These are phyloP conservation scores for Xylariaceae sp. DNA, from an alignment of 2,329 filamentous ascomycete species.

Conservation along the genomic window DNA sequence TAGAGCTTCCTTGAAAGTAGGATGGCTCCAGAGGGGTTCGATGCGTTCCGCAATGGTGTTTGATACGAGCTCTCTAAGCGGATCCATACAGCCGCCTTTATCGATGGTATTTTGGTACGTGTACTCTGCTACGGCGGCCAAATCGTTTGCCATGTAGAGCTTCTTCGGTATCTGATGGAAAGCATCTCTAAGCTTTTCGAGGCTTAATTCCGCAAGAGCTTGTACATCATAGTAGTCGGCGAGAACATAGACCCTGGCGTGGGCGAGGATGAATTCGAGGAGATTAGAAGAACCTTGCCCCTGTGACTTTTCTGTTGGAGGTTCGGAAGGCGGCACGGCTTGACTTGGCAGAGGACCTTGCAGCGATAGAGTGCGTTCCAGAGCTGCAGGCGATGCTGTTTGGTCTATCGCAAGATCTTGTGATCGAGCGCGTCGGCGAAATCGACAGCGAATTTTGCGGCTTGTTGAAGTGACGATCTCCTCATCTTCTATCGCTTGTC, in stretches of 20 bases:
- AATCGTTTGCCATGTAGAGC: neutral
- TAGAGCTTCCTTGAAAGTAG: neutral
- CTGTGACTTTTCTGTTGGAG: too few relatives aligned
- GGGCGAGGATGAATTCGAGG: too few relatives aligned
- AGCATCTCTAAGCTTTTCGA: neutral
- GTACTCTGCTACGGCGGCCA: neutral
- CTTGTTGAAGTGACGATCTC: too few relatives aligned
- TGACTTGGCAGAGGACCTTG: too few relatives aligned
- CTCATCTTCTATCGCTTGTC: too few relatives aligned
- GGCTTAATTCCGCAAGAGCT: neutral
- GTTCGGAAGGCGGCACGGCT: too few relatives aligned
- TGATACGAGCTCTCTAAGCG: neutral
- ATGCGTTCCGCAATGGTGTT: neutral
- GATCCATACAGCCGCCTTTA: neutral
- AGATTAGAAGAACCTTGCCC: too few relatives aligned
- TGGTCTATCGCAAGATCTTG: too few relatives aligned
- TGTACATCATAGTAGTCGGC: neutral
- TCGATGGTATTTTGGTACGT: neutral
- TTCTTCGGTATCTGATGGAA: neutral
- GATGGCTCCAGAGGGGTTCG: neutral
- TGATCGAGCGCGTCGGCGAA: too few relatives aligned
- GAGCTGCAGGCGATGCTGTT: too few relatives aligned
- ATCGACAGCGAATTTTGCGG: too few relatives aligned
- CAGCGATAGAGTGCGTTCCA: too few relatives aligned
- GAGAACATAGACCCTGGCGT: neutral